Percentiles rank a stretch among this genome's conserved stretches.
Evolutionary conservation across 2,329 filamentous ascomycete species (phyloP).

Genomic region (Myriosclerotinia curreyana): DNA sequence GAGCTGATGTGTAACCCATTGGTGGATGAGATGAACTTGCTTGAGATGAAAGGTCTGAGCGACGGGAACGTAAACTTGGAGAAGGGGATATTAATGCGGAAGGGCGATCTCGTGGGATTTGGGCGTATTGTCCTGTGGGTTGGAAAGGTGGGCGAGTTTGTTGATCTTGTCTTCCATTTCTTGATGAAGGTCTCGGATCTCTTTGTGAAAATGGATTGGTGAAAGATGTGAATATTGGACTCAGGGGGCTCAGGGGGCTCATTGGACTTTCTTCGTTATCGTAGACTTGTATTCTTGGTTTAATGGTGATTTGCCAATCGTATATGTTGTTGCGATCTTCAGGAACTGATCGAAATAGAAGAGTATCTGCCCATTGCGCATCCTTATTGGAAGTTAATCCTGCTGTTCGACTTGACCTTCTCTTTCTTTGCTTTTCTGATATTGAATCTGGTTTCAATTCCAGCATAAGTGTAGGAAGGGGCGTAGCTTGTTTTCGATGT

Average conservation of each 20-base stretch:
- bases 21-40: constrained; percentile 42
- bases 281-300: constrained; percentile 38
- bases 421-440: constrained; percentile 60
- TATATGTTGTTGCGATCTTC: constrained; percentile 55
- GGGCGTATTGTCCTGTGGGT: constrained; percentile 46
- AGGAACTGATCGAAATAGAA: constrained; percentile 55
- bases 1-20: constrained; percentile 46
- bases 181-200: constrained; percentile 27
- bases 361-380: constrained; percentile 39
- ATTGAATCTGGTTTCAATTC: constrained; percentile 50
- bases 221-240: constrained; percentile 35
- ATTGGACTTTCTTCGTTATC: constrained; percentile 28
- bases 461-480: constrained; percentile 58
- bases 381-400: constrained; percentile 44
- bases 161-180: constrained; percentile 36
- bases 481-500: constrained; percentile 59
- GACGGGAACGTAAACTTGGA: constrained; percentile 58
- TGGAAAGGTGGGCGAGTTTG: constrained; percentile 51
- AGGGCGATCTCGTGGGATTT: constrained; percentile 42
- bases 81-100: constrained; percentile 56
- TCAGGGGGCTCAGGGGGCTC: constrained; percentile 29
- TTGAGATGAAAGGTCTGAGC: constrained; percentile 56
- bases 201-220: constrained; percentile 37
- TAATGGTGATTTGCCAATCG: constrained; percentile 53
- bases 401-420: constrained; percentile 61